These are phyloP conservation scores for Amniculicola lignicola DNA, from an alignment of 495 filamentous ascomycete species.

Conservation along the genomic window DNA sequence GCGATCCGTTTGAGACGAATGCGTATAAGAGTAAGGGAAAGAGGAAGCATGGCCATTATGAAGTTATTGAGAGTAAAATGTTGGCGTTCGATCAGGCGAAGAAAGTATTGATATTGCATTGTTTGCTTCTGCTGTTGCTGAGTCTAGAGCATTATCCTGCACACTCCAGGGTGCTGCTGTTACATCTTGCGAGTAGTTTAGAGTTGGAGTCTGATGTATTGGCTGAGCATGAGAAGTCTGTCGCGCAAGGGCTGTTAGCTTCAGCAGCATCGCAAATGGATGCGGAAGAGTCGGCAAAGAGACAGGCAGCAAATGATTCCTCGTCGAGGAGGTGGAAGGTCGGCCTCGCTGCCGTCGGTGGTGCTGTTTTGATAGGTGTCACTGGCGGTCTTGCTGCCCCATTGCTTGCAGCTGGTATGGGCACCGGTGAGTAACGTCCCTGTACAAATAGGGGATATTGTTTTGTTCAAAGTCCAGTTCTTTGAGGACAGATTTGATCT, in stretches of 20 bases:
- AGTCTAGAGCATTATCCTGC: constrained; percentile 78
- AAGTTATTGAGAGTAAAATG: constrained; percentile 48
- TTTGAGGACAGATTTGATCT: too few species aligned
- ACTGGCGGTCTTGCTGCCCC: constrained; percentile 36
- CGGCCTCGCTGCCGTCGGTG: constrained; percentile 31
- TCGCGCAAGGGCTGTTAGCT: constrained; percentile 34
- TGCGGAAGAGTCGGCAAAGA: constrained; percentile 34
- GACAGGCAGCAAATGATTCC: constrained; percentile 23
- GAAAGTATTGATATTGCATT: constrained; percentile 50
- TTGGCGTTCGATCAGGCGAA: constrained; percentile 44
- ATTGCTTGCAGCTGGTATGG: constrained; percentile 30
- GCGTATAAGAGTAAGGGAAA: neutral
- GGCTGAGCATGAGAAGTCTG: constrained; percentile 67
- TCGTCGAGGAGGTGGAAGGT: constrained; percentile 31
- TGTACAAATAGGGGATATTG: too few species aligned
- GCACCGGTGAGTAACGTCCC: too few species aligned
- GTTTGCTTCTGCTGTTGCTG: constrained; percentile 69
- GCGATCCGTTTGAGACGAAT: constrained; percentile 21
- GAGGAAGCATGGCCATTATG: constrained; percentile 38
- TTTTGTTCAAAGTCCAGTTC: too few species aligned
- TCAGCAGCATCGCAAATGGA: constrained; percentile 32
- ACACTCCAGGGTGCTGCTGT: constrained; percentile 70
- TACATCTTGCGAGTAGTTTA: constrained; percentile 67
- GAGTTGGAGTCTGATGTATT: constrained; percentile 62
- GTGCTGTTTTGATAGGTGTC: constrained; percentile 34